Conservation (phyloP, 352 stramenopile genomes). For the Aphanomyces euteiches region DNA sequence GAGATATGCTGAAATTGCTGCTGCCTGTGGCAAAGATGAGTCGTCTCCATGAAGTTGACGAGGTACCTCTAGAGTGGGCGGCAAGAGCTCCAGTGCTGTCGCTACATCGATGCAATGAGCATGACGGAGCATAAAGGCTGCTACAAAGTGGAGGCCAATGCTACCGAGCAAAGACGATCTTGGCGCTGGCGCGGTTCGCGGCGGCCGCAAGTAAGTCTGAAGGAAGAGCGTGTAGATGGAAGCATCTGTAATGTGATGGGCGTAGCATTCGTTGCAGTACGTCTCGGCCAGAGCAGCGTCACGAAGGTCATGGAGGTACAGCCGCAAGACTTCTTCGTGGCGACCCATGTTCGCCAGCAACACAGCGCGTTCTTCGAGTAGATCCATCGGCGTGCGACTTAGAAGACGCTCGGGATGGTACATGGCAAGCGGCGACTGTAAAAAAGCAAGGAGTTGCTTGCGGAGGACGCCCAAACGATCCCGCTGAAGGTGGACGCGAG, state of each 20-base stretch:
- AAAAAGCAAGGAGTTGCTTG: slow-evolving; percentile 59
- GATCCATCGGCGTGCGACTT: slow-evolving; percentile 61
- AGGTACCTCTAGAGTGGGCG: slow-evolving; percentile 35
- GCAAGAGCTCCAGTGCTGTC: slow-evolving; percentile 69
- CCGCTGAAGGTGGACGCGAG: slow-evolving; percentile 51
- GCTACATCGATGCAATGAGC: slow-evolving; percentile 76
- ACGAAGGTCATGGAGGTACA: slow-evolving; percentile 72
- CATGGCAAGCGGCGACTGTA: slow-evolving; percentile 47
- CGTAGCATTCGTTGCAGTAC: slow-evolving; percentile 81
- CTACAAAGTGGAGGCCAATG: slow-evolving; percentile 54
- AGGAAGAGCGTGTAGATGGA: slow-evolving; percentile 81
- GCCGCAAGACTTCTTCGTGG: slow-evolving; percentile 74
- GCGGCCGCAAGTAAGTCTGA: slow-evolving; percentile 64
- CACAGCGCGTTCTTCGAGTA: slow-evolving; percentile 77
- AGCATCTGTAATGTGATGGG: slow-evolving; percentile 62
- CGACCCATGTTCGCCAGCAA: slow-evolving; percentile 67
- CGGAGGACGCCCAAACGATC: slow-evolving; percentile 55
- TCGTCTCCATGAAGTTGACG: not conserved
- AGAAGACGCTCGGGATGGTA: slow-evolving; percentile 82
- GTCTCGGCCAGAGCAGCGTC: slow-evolving; percentile 65
- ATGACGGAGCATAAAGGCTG: slow-evolving; percentile 70
- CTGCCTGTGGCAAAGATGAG: slow-evolving; percentile 36
- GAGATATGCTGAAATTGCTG: slow-evolving; percentile 58
- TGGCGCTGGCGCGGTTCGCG: slow-evolving; percentile 8
- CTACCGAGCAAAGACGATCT: slow-evolving; percentile 25